Percentiles rank a stretch among this genome's conserved stretches.
Conservation (phyloP, 257 asterid genomes). For the Nyctanthes arbortristis region DNA sequence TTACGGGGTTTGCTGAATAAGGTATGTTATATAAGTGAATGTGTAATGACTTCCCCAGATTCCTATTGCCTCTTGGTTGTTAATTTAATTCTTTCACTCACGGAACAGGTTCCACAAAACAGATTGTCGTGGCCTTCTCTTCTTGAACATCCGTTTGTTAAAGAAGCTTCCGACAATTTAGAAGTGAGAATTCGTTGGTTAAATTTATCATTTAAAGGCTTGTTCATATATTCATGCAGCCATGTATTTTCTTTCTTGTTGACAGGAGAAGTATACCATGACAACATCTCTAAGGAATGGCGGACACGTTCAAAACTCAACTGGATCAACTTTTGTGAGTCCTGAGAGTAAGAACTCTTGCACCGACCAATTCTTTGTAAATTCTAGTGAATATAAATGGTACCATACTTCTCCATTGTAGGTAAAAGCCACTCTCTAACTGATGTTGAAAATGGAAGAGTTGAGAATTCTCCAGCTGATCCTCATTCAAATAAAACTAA, state of each 20-base stretch:
- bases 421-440: slow-evolving; percentile 54
- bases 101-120: slow-evolving; percentile 74
- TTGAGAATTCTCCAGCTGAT: slow-evolving; percentile 39
- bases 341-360: slow-evolving; percentile 35
- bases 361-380: slow-evolving; percentile 12
- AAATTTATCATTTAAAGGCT: slow-evolving; percentile 22
- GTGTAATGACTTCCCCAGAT: slow-evolving; percentile 8
- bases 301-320: slow-evolving; percentile 46
- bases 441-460: slow-evolving; percentile 39
- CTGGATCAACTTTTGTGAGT: slow-evolving; percentile 40
- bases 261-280: slow-evolving; percentile 47
- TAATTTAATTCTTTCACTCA: slow-evolving; percentile 30
- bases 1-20: slow-evolving; percentile 91
- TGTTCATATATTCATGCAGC: slow-evolving; percentile 18
- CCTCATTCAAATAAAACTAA: slow-evolving; percentile 39
- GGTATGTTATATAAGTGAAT: slow-evolving; percentile 44
- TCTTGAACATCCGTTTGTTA: slow-evolving; percentile 94
- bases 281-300: slow-evolving; percentile 47
- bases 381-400: slow-evolving; percentile 21
- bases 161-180: slow-evolving; percentile 50
- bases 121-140: slow-evolving; percentile 99
- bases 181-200: slow-evolving; percentile 39
- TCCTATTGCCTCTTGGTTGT: slow-evolving; percentile 23
- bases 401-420: slow-evolving; percentile 19
- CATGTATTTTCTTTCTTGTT: slow-evolving; percentile 22